Evolutionary conservation across 257 asterid genomes (phyloP).

Genomic region (Solanum corneliomulleri): DNA sequence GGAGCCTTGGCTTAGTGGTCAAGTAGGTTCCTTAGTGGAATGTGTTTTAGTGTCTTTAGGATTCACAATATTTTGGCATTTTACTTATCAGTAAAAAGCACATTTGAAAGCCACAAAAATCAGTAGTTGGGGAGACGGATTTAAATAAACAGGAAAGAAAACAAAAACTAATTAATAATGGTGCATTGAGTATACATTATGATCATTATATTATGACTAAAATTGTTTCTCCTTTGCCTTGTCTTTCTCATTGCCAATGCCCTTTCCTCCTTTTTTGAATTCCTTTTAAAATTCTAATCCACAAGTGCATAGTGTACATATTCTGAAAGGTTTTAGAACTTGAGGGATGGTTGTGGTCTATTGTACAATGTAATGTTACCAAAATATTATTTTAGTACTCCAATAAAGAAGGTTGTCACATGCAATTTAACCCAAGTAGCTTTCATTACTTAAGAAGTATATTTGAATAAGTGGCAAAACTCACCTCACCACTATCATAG

Average conservation of each 20-base stretch:
- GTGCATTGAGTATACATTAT: background rate
- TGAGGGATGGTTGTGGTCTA: background rate
- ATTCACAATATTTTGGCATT: background rate
- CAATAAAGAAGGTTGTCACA: background rate
- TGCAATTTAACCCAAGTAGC: background rate
- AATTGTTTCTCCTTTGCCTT: background rate
- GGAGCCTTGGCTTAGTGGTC: background rate
- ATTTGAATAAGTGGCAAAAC: background rate
- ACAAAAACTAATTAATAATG: background rate
- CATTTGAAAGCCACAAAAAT: background rate
- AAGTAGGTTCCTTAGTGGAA: background rate
- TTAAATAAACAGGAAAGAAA: background rate
- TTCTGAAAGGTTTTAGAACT: background rate
- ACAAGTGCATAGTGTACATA: background rate
- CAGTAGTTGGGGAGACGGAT: background rate
- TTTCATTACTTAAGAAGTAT: background rate
- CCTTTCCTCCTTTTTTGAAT: background rate
- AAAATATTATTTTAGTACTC: background rate
- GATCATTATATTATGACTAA: background rate
- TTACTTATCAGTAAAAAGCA: background rate
- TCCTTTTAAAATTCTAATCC: background rate
- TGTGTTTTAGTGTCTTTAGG: background rate
- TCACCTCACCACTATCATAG: conserved; percentile 94
- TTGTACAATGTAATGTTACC: background rate
- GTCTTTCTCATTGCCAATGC: background rate